Evolutionary conservation across 2,329 filamentous ascomycete species (phyloP).

Genomic region (Fusarium annulatum): DNA sequence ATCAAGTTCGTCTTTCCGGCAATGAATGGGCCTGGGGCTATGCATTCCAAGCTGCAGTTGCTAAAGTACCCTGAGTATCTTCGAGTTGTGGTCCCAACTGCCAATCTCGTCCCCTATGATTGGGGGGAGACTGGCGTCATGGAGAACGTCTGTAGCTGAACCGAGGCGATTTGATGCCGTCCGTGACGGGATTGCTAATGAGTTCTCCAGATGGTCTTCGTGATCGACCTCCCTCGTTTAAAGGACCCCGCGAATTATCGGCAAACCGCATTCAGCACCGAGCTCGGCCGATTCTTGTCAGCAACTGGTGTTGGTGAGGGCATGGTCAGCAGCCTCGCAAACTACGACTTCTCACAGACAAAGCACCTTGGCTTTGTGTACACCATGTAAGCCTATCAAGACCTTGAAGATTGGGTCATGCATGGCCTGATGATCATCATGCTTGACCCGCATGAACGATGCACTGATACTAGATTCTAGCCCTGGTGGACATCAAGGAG

Average conservation of each 20-base stretch:
- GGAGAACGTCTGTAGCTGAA: slow-evolving; percentile 75
- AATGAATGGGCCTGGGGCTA: slow-evolving; percentile 78
- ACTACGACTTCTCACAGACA: slow-evolving; percentile 86
- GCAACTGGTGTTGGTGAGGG: slow-evolving; percentile 73
- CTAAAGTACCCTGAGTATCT: slow-evolving; percentile 81
- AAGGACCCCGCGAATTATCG: slow-evolving; percentile 47
- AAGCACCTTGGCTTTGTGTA: slow-evolving; percentile 82
- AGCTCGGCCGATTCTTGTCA: slow-evolving; percentile 76
- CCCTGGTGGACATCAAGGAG: slow-evolving; percentile 50
- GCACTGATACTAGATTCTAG: slow-evolving; percentile 41
- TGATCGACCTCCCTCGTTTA: slow-evolving; percentile 87
- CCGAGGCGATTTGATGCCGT: slow-evolving; percentile 8
- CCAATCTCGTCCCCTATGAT: slow-evolving; percentile 86
- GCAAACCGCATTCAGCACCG: slow-evolving; percentile 69
- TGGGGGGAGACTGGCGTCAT: slow-evolving; percentile 88
- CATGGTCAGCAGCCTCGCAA: slow-evolving; percentile 74
- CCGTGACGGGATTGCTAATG: slow-evolving; percentile 34
- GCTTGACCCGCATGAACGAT: slow-evolving; percentile 13
- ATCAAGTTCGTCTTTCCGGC: slow-evolving; percentile 83
- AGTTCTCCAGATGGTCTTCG: slow-evolving; percentile 74
- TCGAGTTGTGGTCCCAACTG: slow-evolving; percentile 85
- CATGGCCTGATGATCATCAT: slow-evolving; percentile 8
- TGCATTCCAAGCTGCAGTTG: slow-evolving; percentile 96
- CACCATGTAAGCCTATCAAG: slow-evolving; percentile 70
- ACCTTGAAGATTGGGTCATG: slow-evolving; percentile 1